Percentiles rank a stretch among this genome's conserved stretches.
Evolutionary conservation across 2,329 filamentous ascomycete species (phyloP).

Genomic region (Venturia carpophila): DNA sequence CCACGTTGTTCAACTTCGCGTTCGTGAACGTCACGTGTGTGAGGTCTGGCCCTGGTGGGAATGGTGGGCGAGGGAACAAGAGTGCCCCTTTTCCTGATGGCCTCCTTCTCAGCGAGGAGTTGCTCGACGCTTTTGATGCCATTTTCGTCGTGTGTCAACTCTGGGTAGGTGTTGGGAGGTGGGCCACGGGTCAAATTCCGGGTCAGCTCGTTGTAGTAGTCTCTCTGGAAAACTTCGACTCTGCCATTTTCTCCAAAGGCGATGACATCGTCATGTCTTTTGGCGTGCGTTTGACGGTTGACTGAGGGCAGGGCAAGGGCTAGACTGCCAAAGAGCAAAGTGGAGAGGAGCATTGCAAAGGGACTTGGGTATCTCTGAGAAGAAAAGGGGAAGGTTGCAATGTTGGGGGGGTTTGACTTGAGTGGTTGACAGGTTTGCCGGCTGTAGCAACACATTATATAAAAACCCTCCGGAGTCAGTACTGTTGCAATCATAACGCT

Average conservation of each 20-base stretch:
- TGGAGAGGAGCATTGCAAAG: background rate
- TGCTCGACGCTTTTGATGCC: background rate
- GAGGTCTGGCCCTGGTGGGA: background rate
- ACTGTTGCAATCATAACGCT: background rate
- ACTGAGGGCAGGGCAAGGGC: background rate
- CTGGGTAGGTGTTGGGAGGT: background rate
- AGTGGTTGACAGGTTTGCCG: background rate
- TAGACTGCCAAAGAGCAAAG: background rate
- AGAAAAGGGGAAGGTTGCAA: background rate
- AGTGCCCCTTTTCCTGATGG: background rate
- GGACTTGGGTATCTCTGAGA: background rate
- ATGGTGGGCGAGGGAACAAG: background rate
- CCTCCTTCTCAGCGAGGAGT: background rate
- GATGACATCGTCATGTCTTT: background rate
- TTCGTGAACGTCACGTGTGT: background rate
- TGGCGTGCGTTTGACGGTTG: background rate
- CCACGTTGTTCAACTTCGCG: background rate
- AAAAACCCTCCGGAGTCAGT: background rate
- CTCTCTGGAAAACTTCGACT: constrained; percentile 8
- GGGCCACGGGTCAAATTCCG: background rate
- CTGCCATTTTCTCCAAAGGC: background rate
- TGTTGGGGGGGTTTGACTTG: background rate
- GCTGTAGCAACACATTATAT: background rate
- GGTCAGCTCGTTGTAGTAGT: background rate
- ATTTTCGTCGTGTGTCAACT: background rate